A percentile compares a stretch with the other conserved stretches of the same genome.
These are phyloP conservation scores for Hygrophila difformis DNA, from an alignment of 257 asterid genomes.

Conservation along the genomic window DNA sequence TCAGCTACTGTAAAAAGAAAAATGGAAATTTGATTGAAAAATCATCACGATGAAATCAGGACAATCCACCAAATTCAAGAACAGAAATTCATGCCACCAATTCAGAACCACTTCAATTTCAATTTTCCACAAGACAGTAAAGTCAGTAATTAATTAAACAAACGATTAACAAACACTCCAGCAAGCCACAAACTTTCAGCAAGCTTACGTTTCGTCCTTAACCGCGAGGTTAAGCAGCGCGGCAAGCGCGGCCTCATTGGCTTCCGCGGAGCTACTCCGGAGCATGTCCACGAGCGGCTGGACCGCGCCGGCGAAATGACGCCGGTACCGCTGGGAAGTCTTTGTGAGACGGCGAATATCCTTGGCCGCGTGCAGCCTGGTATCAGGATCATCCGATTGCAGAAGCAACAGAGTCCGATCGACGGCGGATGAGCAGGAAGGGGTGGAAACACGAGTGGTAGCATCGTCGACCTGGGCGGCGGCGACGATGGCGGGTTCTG, in stretches of 20 bases:
- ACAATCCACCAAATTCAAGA: too few species aligned
- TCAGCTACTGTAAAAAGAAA: too few species aligned
- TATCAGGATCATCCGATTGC: slow-evolving; percentile 35
- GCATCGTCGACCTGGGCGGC: slow-evolving; percentile 16
- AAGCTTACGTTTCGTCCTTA: slow-evolving; percentile 64
- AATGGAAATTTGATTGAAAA: too few species aligned
- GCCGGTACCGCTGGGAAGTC: slow-evolving; percentile 70
- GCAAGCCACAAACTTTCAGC: neutral
- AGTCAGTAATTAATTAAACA: too few species aligned
- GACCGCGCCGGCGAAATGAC: slow-evolving; percentile 55
- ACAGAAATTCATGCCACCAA: too few species aligned
- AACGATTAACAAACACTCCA: too few species aligned
- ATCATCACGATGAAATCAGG: too few species aligned
- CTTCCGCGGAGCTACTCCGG: slow-evolving; percentile 25
- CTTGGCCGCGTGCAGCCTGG: slow-evolving; percentile 49
- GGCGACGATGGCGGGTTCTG: slow-evolving; percentile 4
- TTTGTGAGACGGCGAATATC: slow-evolving; percentile 72
- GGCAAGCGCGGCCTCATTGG: slow-evolving; percentile 60
- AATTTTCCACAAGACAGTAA: too few species aligned
- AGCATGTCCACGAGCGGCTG: slow-evolving; percentile 58
- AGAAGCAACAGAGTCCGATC: slow-evolving; percentile 32
- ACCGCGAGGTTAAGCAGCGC: slow-evolving; percentile 79
- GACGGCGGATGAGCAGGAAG: slow-evolving; percentile 23
- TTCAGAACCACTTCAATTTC: neutral
- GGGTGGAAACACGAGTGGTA: slow-evolving; percentile 17